These are phyloP conservation scores for Coemansia sp. DNA, from an alignment of 192 early-diverging fungal genomes.

Conservation along the genomic window DNA sequence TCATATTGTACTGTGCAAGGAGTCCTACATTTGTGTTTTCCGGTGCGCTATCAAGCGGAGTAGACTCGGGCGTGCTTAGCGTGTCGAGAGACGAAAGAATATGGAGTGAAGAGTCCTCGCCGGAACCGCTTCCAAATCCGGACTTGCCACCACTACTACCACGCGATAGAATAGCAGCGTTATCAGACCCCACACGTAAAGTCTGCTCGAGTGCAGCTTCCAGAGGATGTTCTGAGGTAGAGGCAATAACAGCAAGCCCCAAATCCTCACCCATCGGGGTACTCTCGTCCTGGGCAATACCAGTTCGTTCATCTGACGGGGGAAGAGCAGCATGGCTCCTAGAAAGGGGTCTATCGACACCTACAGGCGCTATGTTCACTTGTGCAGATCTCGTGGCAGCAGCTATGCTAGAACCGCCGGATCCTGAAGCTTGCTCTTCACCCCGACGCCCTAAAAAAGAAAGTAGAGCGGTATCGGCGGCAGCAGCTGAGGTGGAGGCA, in stretches of 20 bases:
- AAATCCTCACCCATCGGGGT: background rate
- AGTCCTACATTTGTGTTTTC: conserved; percentile 44
- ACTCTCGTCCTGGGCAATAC: conserved; percentile 1
- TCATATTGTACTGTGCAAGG: conserved; percentile 46
- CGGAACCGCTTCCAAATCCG: conserved; percentile 22
- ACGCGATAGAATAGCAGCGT: conserved; percentile 16
- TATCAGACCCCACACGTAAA: background rate
- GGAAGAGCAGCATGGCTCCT: conserved; percentile 7
- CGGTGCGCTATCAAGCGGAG: conserved; percentile 36
- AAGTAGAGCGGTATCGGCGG: background rate
- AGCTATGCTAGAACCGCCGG: background rate
- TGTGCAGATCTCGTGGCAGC: conserved; percentile 4
- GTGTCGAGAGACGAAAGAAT: conserved; percentile 47
- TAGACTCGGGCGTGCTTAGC: conserved; percentile 37
- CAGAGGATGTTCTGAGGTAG: background rate
- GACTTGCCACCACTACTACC: conserved; percentile 32
- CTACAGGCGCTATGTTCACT: background rate
- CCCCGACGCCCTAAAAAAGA: conserved; percentile 53
- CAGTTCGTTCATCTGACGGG: background rate
- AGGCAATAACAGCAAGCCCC: background rate
- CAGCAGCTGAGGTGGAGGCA: background rate
- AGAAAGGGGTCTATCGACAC: background rate
- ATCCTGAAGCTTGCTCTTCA: conserved; percentile 25
- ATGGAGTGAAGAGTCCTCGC: conserved; percentile 44
- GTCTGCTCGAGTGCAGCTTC: background rate